These are phyloP conservation scores for Tothia fuscella DNA, from an alignment of 2,329 filamentous ascomycete species.

Conservation along the genomic window DNA sequence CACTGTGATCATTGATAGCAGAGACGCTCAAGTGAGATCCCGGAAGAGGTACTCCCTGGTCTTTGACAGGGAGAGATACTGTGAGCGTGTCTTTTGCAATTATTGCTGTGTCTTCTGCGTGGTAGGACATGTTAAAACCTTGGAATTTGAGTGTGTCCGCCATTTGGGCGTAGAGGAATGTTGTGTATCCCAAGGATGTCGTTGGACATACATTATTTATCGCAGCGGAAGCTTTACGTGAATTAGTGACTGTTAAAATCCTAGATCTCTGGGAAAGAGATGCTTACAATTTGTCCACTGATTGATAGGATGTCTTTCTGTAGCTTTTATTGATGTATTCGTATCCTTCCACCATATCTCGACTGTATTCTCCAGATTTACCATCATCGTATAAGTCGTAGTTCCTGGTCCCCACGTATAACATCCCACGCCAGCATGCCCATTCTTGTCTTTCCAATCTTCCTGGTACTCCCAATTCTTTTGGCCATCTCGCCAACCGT, in stretches of 20 bases:
- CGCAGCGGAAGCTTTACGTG: no score
- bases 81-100: neutral
- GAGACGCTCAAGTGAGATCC: neutral
- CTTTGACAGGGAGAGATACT: neutral
- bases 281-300: constrained; percentile 5
- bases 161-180: constrained; percentile 4
- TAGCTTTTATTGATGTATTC: neutral
- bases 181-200: constrained; percentile 8
- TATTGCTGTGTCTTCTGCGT: constrained; percentile 1
- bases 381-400: constrained; percentile 8
- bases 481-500: constrained; percentile 29
- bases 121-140: constrained; percentile 9
- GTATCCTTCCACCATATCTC: constrained; percentile 10
- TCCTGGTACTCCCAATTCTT: constrained; percentile 25
- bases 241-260: no score
- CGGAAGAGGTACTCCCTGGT: neutral
- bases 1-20: constrained; percentile 1
- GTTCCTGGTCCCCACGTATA: constrained; percentile 9
- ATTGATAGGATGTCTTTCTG: constrained; percentile 3
- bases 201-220: neutral
- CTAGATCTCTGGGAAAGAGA: neutral
- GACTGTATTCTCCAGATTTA: constrained; percentile 3
- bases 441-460: constrained; percentile 23
- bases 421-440: constrained; percentile 9
- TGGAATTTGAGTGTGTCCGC: neutral